Conservation (phyloP, 2,329 filamentous ascomycete genomes). For the Epichloe brachyelytri region DNA sequence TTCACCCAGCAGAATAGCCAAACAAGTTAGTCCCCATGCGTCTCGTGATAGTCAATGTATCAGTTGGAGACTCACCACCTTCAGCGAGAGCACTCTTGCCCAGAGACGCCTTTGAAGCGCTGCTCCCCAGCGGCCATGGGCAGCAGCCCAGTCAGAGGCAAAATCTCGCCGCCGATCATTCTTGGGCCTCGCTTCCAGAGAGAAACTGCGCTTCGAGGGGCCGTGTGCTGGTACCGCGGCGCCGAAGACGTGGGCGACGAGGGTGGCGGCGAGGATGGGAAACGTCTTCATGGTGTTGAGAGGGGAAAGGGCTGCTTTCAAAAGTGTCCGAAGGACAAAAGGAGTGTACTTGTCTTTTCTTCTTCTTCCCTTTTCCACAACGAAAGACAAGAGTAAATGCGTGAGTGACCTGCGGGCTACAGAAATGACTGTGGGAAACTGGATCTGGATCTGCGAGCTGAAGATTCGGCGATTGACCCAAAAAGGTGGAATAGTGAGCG, state of each 20-base stretch:
- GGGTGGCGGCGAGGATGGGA: background rate
- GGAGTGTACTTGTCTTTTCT: background rate
- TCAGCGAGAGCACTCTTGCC: conserved; percentile 17
- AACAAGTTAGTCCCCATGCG: background rate
- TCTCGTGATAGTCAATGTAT: too few species aligned
- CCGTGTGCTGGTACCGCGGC: background rate
- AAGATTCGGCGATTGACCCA: background rate
- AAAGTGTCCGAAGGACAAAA: background rate
- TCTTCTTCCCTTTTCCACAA: background rate
- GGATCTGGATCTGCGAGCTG: background rate
- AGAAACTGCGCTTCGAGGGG: conserved; percentile 11
- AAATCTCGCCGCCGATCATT: conserved; percentile 17
- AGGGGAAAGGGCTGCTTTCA: too few species aligned
- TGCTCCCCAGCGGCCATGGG: conserved; percentile 21
- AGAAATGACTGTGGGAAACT: background rate
- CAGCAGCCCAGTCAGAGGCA: conserved; percentile 20
- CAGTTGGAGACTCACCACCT: conserved; percentile 12
- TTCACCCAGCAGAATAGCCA: background rate
- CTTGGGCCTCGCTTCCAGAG: conserved; percentile 14
- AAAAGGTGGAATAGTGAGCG: background rate
- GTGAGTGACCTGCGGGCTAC: background rate
- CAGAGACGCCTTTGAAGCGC: conserved; percentile 9
- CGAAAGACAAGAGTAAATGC: background rate
- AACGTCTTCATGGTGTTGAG: conserved; percentile 1
- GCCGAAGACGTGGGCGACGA: background rate